Base-by-base conservation (phyloP, 2,329 filamentous ascomycete species). In the Rhynchosporium graminicola region DNA sequence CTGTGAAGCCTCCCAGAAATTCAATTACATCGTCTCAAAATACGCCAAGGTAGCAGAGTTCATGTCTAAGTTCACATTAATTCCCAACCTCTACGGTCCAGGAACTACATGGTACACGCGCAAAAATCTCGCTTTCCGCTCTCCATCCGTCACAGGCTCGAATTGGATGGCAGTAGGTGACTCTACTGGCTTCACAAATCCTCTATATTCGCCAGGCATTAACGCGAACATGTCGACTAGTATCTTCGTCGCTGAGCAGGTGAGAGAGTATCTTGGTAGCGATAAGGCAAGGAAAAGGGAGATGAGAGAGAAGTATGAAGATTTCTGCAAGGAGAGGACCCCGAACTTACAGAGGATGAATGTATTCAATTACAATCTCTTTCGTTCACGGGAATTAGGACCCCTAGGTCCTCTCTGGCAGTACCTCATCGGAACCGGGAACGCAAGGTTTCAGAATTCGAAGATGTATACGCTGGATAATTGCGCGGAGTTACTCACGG, bases 151-250 rank as follows among this genome's bases (percentile, higher is more conserved):
- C 12, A 64, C 70, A 1, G 71, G 71, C 33, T 54, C 61, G 9
- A 65, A 58, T 40, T 71, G 69, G 70, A 31, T 72, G 20, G 72
- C 72, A 5, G 69, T 73, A 45, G 71, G 71, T n/a, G 67, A 73
- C 50, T 68, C 71, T 2, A 64, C 62, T 42, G 71, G 71, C 7
- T 73, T 73, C 57, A 73, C 71, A 8, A 73, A 73, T 55, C 71
- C 71, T 2, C 51, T 73, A 9, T 69, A 63, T 45, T 73, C 71
- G 2, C 71, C 71, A 6, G 70, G 71, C 28, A 73, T 73, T 59
- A 72, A 71, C 43, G 68, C 64, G 29, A 65, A 62, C 36, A 43
- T 57, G 45, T 43, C 12, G 20, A 65, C 63, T 4, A 65, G 60
- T 31, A 58, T 65, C 9, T 63, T 57, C 42, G 60, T 57, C 13